Evolutionary conservation across 2,329 filamentous ascomycete species (phyloP), one percentile per base, ranked within the genome.

Genomic region (Penicillium brasilianum): DNA sequence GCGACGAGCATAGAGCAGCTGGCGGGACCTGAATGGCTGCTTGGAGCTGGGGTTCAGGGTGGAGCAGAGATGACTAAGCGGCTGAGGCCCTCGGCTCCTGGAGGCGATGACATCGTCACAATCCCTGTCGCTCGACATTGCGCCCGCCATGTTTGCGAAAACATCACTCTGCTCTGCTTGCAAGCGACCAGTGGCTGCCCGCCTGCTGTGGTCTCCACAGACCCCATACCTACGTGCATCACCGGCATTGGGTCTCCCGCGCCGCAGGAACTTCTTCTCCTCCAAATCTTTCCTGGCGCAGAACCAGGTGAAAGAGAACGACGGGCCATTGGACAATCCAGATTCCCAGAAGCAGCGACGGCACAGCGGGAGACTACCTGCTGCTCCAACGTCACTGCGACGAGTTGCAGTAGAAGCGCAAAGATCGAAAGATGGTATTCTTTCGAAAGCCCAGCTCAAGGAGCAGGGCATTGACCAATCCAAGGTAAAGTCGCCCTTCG

Each of bases 381-480:
- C 83, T 25, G 80, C 86, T 48, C 90, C 92, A 67, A 90, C 89
- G 63, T 95, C 92, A 1, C 82, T 97, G 34, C 88, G 94, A 58
- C 86, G 93, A 60, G 92, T 96, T 13, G 92, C 93, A 34, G 90
- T 92, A 18, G 92, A 95, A 70, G 93, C 93, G 18, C 92, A 97
- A 78, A 81, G 78, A 66, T 86, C 80, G 60, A 83, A 80, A 66
- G 81, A 82, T 69, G 81, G 81, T 1, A 80, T 85, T 65, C 77
- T 88, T 64, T 69, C 76, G 55, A 82, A 81, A 69, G 77, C 81
- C 48, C 70, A 73, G 53, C 68, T 76, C 13, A 69, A 68, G 54
- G 75, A 78, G 63, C 72, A 75, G 55, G 74, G 74, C 22, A 62
- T 75, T 48, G 60, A 74, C 56, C 74, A 76, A 57, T 75, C 74